Percentiles rank a stretch among this genome's conserved stretches.
phyloP scores from a whole-genome alignment of 257 asterid genomes.

The Rubia yunnanensis region DNA sequence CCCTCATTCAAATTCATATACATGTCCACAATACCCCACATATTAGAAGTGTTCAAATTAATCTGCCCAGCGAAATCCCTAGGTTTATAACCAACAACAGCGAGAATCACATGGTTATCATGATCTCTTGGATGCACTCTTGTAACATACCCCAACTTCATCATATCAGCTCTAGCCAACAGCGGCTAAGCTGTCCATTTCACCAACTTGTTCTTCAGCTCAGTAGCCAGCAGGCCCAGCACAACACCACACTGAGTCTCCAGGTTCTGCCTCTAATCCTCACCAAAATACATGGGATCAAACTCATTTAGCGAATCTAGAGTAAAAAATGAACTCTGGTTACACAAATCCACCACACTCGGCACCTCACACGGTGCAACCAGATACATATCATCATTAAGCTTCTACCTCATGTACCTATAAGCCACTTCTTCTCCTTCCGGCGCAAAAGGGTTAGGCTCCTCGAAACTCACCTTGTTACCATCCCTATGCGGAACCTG shows the following conservation, averaged over 20 bases:
- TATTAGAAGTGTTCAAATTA: slow-evolving; percentile 75
- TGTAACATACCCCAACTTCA: slow-evolving; percentile 93
- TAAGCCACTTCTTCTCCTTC: too few relatives aligned
- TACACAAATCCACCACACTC: slow-evolving; percentile 63
- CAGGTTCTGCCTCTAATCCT: slow-evolving; percentile 93
- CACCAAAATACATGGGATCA: slow-evolving; percentile 87
- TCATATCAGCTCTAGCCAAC: slow-evolving; percentile 92
- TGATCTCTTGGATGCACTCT: slow-evolving; percentile 97
- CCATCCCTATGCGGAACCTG: too few relatives aligned
- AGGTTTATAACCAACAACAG: slow-evolving; percentile 92
- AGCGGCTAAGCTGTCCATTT: slow-evolving; percentile 94
- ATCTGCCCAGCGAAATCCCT: slow-evolving; percentile 81
- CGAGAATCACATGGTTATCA: slow-evolving; percentile 79
- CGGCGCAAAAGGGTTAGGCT: too few relatives aligned
- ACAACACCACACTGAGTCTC: slow-evolving; percentile 98
- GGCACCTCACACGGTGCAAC: slow-evolving; percentile 89
- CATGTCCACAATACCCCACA: slow-evolving; percentile 98
- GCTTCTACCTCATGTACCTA: too few relatives aligned
- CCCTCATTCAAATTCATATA: too few relatives aligned
- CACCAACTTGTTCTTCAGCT: slow-evolving; percentile 85
- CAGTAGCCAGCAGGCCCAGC: slow-evolving; percentile 89
- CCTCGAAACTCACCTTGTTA: too few relatives aligned
- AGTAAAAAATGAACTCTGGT: slow-evolving; percentile 70
- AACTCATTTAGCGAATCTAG: slow-evolving; percentile 84
- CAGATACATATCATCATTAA: too few relatives aligned